phyloP scores from a whole-genome alignment of 1,139 yeast species.

The Taphrina confusa region DNA sequence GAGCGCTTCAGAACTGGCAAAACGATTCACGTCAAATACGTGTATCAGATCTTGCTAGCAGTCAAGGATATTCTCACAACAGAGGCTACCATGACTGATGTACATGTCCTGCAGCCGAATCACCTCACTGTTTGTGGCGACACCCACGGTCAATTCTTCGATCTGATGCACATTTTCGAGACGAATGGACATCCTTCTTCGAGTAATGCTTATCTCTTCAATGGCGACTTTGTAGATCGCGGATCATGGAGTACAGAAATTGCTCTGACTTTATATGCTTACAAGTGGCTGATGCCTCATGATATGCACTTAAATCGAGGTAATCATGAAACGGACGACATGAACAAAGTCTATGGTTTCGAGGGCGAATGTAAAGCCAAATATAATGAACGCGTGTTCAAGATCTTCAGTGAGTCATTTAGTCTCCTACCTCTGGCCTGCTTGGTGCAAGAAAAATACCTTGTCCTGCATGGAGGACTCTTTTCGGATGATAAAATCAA shows the following conservation, averaged over 20 bases:
- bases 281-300: constrained; percentile 77
- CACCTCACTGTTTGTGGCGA: constrained; percentile 88
- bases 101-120: constrained; percentile 52
- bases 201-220: constrained; percentile 77
- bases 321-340: constrained; percentile 93
- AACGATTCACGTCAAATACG: constrained; percentile 73
- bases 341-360: constrained; percentile 96
- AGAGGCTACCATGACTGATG: constrained; percentile 78
- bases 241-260: constrained; percentile 99
- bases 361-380: constrained; percentile 93
- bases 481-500: constrained; percentile 75
- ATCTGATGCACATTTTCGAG: constrained; percentile 74
- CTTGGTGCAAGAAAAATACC: constrained; percentile 69
- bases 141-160: constrained; percentile 96
- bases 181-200: constrained; percentile 68
- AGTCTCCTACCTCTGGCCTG: constrained; percentile 85
- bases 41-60: constrained; percentile 75
- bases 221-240: constrained; percentile 97
- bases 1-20: constrained; percentile 71
- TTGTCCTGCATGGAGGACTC: constrained; percentile 95
- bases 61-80: constrained; percentile 58
- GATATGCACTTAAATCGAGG: constrained; percentile 82
- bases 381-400: constrained; percentile 79
- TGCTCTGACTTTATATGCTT: constrained; percentile 74
- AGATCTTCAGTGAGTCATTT: constrained; percentile 82